These are phyloP conservation scores for Cornus controversa DNA, from an alignment of 148 eudicot genomes.

Conservation along the genomic window DNA sequence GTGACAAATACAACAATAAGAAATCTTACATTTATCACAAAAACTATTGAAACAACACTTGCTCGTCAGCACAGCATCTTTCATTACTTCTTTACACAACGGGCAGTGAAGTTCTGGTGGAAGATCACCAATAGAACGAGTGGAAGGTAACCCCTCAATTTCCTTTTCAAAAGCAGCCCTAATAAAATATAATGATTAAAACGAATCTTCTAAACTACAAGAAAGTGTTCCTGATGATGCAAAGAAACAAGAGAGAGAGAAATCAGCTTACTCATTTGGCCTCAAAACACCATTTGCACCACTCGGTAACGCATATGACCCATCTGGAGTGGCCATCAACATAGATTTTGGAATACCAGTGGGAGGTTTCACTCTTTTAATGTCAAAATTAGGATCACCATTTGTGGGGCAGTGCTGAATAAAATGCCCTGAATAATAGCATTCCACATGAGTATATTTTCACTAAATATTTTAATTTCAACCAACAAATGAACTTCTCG, in stretches of 20 bases:
- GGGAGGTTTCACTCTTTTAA: slow-evolving; percentile 75
- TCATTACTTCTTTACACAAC: slow-evolving; percentile 89
- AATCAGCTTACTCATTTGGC: slow-evolving; percentile 26
- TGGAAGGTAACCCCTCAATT: slow-evolving; percentile 86
- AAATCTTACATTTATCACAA: slow-evolving; percentile 83
- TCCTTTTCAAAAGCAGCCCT: slow-evolving; percentile 94
- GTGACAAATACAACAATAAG: slow-evolving; percentile 13
- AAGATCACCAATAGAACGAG: slow-evolving; percentile 69
- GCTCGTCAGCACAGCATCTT: slow-evolving; percentile 92
- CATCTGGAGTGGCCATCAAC: slow-evolving; percentile 81
- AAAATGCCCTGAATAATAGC: slow-evolving; percentile 65
- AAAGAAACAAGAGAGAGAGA: slow-evolving; percentile 8
- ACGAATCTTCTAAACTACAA: background rate
- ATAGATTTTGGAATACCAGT: slow-evolving; percentile 91
- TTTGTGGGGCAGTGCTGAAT: slow-evolving; percentile 97
- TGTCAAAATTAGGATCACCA: slow-evolving; percentile 79
- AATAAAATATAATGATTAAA: slow-evolving; percentile 10
- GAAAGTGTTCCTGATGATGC: background rate
- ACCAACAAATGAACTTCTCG: background rate
- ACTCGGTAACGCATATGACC: slow-evolving; percentile 77
- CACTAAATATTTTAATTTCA: background rate
- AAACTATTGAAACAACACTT: slow-evolving; percentile 86
- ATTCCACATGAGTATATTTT: slow-evolving; percentile 4
- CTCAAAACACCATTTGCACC: slow-evolving; percentile 73
- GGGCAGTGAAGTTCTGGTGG: slow-evolving; percentile 95